These are phyloP conservation scores for Botrytis paeoniae DNA, from an alignment of 2,329 filamentous ascomycete species.

Conservation along the genomic window DNA sequence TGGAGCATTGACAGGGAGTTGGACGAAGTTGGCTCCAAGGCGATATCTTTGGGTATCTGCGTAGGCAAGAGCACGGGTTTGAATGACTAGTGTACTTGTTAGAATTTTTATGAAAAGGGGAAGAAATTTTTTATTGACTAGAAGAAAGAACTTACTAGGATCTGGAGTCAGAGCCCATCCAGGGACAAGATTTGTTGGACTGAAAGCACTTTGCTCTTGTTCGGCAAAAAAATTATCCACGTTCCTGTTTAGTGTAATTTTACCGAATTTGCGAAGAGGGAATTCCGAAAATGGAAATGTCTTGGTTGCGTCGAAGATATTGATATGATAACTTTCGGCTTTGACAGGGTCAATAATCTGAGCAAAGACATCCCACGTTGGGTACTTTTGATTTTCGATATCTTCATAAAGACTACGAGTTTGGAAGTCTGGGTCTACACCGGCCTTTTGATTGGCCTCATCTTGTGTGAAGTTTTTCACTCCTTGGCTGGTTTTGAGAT, in stretches of 20 bases:
- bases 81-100: conserved; percentile 42
- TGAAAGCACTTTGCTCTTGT: conserved; percentile 67
- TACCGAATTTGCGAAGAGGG: conserved; percentile 48
- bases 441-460: conserved; percentile 43
- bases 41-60: conserved; percentile 54
- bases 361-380: conserved; percentile 46
- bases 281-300: conserved; percentile 48
- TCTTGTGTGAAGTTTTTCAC: conserved; percentile 48
- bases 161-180: conserved; percentile 38
- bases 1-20: conserved; percentile 51
- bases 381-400: conserved; percentile 53
- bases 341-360: conserved; percentile 46
- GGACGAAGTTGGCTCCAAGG: conserved; percentile 56
- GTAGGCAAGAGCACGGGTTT: conserved; percentile 54
- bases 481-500: conserved; percentile 48
- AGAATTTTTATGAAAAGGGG: no score
- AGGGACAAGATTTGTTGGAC: conserved; percentile 60
- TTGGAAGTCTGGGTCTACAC: conserved; percentile 30
- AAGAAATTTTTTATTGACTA: neutral
- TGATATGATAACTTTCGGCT: conserved; percentile 39
- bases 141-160: neutral
- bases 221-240: conserved; percentile 58
- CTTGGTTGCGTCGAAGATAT: conserved; percentile 53
- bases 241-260: conserved; percentile 49
- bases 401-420: conserved; percentile 50